Evolutionary conservation across 805 yeast genomes (phyloP).

Genomic region (Komagataella populi): DNA sequence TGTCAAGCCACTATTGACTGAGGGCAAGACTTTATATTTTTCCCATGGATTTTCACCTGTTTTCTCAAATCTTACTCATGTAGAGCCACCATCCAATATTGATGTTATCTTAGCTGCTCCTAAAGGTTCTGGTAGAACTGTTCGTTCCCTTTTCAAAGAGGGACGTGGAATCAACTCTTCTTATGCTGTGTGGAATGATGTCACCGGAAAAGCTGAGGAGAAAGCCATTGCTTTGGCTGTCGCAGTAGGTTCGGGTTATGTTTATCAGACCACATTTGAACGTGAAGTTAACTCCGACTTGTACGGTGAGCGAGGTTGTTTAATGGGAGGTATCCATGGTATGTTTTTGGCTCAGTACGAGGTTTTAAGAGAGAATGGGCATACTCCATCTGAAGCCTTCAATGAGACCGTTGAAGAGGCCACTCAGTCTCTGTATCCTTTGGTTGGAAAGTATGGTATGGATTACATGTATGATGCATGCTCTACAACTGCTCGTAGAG

Average conservation of each 20-base stretch:
- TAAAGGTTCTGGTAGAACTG: constrained; percentile 99
- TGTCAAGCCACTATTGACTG: constrained; percentile 82
- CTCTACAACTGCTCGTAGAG: constrained; percentile 99
- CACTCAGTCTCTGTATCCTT: constrained; percentile 97
- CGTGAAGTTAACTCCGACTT: constrained; percentile 98
- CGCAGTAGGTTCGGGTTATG: constrained; percentile 99
- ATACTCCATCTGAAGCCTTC: constrained; percentile 99
- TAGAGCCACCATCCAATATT: constrained; percentile 86
- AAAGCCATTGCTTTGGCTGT: constrained; percentile 97
- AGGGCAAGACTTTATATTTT: constrained; percentile 97
- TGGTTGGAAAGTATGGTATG: constrained; percentile 99
- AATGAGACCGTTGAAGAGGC: constrained; percentile 99
- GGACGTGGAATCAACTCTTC: constrained; percentile 99
- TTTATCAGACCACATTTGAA: constrained; percentile 98
- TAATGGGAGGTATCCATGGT: constrained; percentile 99
- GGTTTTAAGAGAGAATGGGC: constrained; percentile 98
- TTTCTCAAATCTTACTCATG: constrained; percentile 94
- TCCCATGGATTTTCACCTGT: constrained; percentile 99
- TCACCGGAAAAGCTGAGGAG: constrained; percentile 98
- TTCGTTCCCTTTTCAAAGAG: constrained; percentile 97
- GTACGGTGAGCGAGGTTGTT: constrained; percentile 99
- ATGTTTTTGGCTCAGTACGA: constrained; percentile 99
- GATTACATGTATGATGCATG: constrained; percentile 99
- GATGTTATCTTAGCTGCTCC: constrained; percentile 99
- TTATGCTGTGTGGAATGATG: constrained; percentile 99